These are phyloP conservation scores for Exophiala sideris DNA, from an alignment of 2,329 filamentous ascomycete species.

Conservation along the genomic window DNA sequence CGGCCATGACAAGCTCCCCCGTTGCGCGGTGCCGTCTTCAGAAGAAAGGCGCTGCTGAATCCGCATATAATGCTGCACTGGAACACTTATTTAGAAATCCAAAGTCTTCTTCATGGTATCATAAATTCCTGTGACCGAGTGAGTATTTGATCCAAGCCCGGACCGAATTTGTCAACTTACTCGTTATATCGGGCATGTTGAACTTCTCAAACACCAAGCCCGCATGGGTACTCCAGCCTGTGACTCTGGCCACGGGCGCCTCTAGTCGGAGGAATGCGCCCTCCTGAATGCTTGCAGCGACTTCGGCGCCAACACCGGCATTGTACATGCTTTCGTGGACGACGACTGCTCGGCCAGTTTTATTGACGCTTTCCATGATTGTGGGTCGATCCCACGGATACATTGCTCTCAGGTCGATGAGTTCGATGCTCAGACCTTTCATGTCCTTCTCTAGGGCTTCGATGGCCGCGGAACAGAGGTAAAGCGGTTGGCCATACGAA, in stretches of 20 bases:
- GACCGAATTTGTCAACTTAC: constrained; percentile 55
- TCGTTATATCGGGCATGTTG: constrained; percentile 78
- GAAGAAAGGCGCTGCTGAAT: no score
- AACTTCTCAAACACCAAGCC: constrained; percentile 76
- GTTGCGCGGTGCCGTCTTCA: no score
- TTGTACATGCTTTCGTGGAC: constrained; percentile 94
- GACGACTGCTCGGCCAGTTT: constrained; percentile 80
- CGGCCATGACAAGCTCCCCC: no score
- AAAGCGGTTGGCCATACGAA: constrained; percentile 86
- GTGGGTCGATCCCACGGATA: constrained; percentile 89
- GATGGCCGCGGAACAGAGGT: constrained; percentile 76
- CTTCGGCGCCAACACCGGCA: constrained; percentile 81
- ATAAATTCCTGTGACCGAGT: constrained; percentile 54
- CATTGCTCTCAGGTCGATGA: constrained; percentile 83
- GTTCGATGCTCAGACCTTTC: constrained; percentile 68
- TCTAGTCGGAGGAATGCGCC: constrained; percentile 80
- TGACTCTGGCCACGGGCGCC: constrained; percentile 78
- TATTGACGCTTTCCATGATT: constrained; percentile 75
- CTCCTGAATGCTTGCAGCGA: constrained; percentile 84
- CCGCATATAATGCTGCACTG: no score
- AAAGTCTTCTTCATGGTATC: constrained; percentile 66
- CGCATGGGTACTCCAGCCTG: constrained; percentile 85
- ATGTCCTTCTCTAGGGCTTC: constrained; percentile 70
- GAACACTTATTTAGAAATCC: constrained; percentile 51
- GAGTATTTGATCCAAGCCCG: background rate